Percentiles rank a stretch among this genome's conserved stretches.
These are phyloP conservation scores for Oryza meridionalis DNA, from an alignment of 176 grass and related monocot species.

Conservation along the genomic window DNA sequence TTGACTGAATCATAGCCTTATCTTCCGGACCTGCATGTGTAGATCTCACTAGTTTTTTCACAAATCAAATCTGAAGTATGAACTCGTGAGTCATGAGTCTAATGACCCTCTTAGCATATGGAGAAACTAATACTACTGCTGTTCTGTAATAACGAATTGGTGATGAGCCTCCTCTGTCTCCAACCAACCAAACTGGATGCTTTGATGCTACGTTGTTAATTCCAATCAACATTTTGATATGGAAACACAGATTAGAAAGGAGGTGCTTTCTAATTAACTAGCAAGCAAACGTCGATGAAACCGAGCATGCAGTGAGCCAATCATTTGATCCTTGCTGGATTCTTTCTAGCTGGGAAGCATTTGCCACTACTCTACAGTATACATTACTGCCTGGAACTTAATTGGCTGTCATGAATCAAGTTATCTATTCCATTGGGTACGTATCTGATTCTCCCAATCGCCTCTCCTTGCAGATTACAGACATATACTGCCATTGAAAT, in stretches of 20 bases:
- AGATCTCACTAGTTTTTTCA: not conserved
- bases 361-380: conserved; percentile 7
- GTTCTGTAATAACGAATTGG: not conserved
- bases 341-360: conserved; percentile 51
- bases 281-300: conserved; percentile 21
- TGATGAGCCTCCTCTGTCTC: conserved; percentile 16
- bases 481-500: not conserved
- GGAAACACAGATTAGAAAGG: not conserved
- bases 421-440: conserved; percentile 21
- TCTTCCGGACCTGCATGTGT: conserved; percentile 24
- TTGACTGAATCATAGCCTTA: conserved; percentile 23
- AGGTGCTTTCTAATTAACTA: not conserved
- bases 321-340: conserved; percentile 33
- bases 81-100: not conserved
- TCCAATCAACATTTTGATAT: conserved; percentile 5
- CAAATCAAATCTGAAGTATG: conserved; percentile 11
- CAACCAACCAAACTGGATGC: not conserved
- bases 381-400: conserved; percentile 10
- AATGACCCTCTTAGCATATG: not conserved
- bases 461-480: not conserved
- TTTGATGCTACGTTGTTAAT: conserved; percentile 14
- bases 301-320: not conserved
- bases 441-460: conserved; percentile 44
- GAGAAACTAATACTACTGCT: not conserved
- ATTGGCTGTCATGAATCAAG: conserved; percentile 37